Evolutionary conservation across 208 protist species (phyloP).

Genomic region (Leishmania major): DNA sequence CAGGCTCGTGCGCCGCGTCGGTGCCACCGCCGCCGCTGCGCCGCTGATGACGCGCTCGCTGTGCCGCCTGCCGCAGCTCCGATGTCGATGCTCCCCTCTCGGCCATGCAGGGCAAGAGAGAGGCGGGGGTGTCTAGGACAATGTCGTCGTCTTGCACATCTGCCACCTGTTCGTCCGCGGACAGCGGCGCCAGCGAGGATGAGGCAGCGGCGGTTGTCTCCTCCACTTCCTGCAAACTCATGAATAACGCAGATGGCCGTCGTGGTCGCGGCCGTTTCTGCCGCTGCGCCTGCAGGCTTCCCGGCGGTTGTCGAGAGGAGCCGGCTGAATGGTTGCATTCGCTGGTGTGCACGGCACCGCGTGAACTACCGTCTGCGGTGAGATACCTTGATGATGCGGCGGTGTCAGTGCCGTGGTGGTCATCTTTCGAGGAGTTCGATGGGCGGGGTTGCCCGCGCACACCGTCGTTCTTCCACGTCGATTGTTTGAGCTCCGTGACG

Average conservation of each 20-base stretch:
- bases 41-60: not conserved
- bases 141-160: slow-evolving; percentile 55
- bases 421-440: not conserved
- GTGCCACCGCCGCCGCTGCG: not conserved
- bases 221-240: not conserved
- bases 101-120: slow-evolving; percentile 32
- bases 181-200: not conserved
- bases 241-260: not conserved
- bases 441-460: not conserved
- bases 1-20: not conserved
- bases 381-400: not conserved
- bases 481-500: not conserved
- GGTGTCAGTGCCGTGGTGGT: not conserved
- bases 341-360: not conserved
- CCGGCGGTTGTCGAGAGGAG: not conserved
- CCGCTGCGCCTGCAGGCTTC: not conserved
- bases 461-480: not conserved
- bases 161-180: slow-evolving; percentile 1
- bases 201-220: not conserved
- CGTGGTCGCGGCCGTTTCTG: not conserved
- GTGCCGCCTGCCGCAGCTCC: slow-evolving; percentile 9
- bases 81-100: not conserved
- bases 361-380: not conserved
- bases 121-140: slow-evolving; percentile 43
- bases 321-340: not conserved